Percentiles rank a stretch among this genome's conserved stretches.
phyloP scores from a whole-genome alignment of 2,329 filamentous ascomycete genomes.

The Aphanoascus verrucosus region DNA sequence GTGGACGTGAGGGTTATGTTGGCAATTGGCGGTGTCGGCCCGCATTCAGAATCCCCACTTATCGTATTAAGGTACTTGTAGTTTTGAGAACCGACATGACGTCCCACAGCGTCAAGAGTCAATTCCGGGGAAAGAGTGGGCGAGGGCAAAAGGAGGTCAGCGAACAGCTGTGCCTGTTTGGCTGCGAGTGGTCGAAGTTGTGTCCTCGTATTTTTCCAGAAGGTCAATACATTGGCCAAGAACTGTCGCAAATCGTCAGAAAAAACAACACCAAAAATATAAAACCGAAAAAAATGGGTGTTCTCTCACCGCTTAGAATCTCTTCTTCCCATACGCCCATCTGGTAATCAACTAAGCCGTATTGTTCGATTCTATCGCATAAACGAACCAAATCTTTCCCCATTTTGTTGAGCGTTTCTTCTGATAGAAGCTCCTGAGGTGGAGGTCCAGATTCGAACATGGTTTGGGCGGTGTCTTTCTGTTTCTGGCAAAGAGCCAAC shows the following conservation, averaged over 20 bases:
- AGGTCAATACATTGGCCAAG: constrained; percentile 16
- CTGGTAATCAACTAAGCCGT: constrained; percentile 94
- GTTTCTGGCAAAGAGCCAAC: constrained; percentile 71
- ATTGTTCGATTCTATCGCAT: constrained; percentile 76
- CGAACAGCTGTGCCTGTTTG: constrained; percentile 3
- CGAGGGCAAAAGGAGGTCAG: neutral
- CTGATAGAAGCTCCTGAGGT: constrained; percentile 52
- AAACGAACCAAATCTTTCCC: constrained; percentile 70
- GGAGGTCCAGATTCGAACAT: constrained; percentile 50
- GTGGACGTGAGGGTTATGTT: neutral
- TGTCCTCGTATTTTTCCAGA: constrained; percentile 10
- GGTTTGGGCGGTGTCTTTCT: constrained; percentile 60
- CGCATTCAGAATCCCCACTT: neutral
- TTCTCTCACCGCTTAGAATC: constrained; percentile 63
- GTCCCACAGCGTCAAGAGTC: neutral
- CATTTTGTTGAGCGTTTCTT: constrained; percentile 63
- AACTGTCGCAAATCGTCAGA: constrained; percentile 8
- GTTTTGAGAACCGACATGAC: neutral
- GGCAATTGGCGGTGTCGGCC: neutral
- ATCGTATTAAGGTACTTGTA: neutral
- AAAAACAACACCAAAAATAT: neutral
- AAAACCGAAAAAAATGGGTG: constrained; percentile 1
- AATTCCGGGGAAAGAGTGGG: neutral
- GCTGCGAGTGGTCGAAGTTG: constrained; percentile 5
- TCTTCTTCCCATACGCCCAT: constrained; percentile 94